Base-by-base conservation (phyloP, 257 asterid genomes). In the Osmanthus fragrans region DNA sequence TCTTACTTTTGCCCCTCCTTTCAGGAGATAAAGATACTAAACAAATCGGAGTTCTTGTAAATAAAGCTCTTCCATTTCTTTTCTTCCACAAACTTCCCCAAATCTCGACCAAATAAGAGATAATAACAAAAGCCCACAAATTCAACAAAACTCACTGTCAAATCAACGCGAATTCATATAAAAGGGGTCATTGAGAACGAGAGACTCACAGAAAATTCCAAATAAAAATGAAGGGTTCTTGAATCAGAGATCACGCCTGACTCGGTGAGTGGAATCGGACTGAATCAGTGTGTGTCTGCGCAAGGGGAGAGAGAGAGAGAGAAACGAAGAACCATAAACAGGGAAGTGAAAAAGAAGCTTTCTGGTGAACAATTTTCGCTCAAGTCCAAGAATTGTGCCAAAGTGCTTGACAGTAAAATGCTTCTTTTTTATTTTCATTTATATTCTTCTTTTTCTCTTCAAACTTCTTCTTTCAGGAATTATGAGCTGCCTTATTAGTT, bases 31-130 rank as follows among this genome's bases (percentile, higher is more conserved):
- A 27, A 7, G 32, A 5, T 30, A 3, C 37, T 80, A 30, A 66
- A 75, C 78, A 70, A 84, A 83, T 82, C 81, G 25, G 86, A 85
- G 72, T 70, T 73, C 63, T 56, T 49, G 73, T 65, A 85, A 25
- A 67, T 80, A 83, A 32, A 72, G 76, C 75, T 83, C 75, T 83
- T 76, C 83, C 91, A 82, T 85, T 80, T 77, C 75, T 42, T 47
- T 34, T 45, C 39, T 51, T 18, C 74, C 76, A 73, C 84, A 73
- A 84, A 77, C 49, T 80, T 80, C 42, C 68, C 63, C 80, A 69
- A 77, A 80, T 58, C 77, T 32, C 37, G 83, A 81, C 68, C 32
- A 34, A 37, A 73, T 60, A 8, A 33, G 21, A 70, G 69, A 25
- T 51, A 74, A 73, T 18, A 75, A 76, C 13, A 65, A 74, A 27